phyloP scores from a whole-genome alignment of 495 filamentous ascomycete genomes.

The Podospora pseudocomata region DNA sequence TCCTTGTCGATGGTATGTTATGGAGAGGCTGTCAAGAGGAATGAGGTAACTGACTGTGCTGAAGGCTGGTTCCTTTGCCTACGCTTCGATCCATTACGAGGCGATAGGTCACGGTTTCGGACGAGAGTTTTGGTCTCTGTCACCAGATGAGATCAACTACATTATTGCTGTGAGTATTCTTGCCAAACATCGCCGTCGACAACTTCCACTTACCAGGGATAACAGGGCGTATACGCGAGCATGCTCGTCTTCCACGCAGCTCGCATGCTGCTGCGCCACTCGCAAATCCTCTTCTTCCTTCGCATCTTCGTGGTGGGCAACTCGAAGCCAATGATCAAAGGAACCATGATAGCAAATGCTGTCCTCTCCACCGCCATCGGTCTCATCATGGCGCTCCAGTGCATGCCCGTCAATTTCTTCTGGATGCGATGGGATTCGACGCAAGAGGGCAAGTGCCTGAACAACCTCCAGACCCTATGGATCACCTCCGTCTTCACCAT shows the following conservation, averaged over 20 bases:
- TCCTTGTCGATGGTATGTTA: constrained; percentile 10
- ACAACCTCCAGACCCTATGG: constrained; percentile 31
- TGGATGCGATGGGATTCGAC: constrained; percentile 29
- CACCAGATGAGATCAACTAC: constrained; percentile 23
- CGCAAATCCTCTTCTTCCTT: constrained; percentile 42
- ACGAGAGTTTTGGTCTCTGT: constrained; percentile 34
- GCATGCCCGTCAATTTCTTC: constrained; percentile 28
- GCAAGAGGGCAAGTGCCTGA: constrained; percentile 26
- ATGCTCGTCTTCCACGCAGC: constrained; percentile 29
- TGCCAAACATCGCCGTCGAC: no score
- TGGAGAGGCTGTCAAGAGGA: background rate
- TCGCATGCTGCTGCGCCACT: constrained; percentile 38
- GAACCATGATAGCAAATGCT: constrained; percentile 21
- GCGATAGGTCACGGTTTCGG: constrained; percentile 31
- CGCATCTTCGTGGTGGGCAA: constrained; percentile 28
- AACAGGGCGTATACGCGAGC: constrained; percentile 21
- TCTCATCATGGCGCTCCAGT: constrained; percentile 29
- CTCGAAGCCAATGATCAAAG: constrained; percentile 24
- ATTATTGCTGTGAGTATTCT: constrained; percentile 9
- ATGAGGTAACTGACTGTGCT: background rate
- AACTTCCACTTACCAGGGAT: no score
- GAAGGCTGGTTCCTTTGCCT: constrained; percentile 6
- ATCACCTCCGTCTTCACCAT: constrained; percentile 50
- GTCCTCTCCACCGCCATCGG: constrained; percentile 18
- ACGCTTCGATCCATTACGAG: constrained; percentile 10